Evolutionary conservation across 164 flowering plant species (phyloP).

Genomic region (Hamamelis virginiana): DNA sequence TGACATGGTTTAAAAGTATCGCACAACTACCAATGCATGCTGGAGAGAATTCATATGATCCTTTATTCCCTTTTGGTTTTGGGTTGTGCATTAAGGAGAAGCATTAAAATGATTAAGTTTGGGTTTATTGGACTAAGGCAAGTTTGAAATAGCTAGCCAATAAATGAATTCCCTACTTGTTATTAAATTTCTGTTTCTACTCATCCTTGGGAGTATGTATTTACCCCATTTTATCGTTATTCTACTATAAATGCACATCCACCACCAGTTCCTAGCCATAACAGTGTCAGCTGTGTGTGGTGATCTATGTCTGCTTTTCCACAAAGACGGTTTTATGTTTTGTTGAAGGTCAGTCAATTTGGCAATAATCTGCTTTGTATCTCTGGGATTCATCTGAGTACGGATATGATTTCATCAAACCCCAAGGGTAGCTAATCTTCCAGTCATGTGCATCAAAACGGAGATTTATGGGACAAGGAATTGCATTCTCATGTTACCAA

Average conservation of each 20-base stretch:
- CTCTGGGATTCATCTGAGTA: background rate
- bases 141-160: background rate
- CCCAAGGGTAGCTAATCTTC: too few relatives aligned
- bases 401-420: background rate
- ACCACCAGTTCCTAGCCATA: constrained; percentile 1
- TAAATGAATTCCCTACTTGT: background rate
- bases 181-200: too few relatives aligned
- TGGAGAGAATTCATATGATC: constrained; percentile 47
- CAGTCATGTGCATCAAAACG: background rate
- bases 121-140: background rate
- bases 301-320: background rate
- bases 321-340: background rate
- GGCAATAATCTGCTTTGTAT: background rate
- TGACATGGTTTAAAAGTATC: constrained; percentile 67
- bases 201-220: background rate
- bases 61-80: constrained; percentile 73
- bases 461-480: background rate
- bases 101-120: background rate
- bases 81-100: constrained; percentile 39
- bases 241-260: background rate
- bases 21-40: constrained; percentile 68
- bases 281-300: background rate
- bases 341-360: background rate
- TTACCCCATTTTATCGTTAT: background rate
- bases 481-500: constrained; percentile 6